Conservation (phyloP, 257 asterid genomes). For the Fraxinus excelsior region DNA sequence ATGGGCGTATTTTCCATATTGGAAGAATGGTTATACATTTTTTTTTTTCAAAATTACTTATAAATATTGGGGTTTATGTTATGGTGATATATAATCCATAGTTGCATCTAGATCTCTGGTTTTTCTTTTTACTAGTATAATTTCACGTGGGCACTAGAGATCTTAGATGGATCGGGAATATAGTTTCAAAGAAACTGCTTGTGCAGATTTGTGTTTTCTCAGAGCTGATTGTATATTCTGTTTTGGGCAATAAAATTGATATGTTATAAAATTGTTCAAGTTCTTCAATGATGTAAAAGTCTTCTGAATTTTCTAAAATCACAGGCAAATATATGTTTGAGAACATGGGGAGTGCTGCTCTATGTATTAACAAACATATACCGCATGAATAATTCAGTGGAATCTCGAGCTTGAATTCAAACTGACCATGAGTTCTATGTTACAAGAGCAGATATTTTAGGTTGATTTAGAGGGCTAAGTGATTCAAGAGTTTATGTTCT, state of each 20-base stretch:
- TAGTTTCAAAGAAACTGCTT: neutral
- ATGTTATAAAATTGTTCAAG: neutral
- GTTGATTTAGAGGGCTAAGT: neutral
- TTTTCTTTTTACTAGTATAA: neutral
- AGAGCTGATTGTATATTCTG: neutral
- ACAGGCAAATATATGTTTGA: neutral
- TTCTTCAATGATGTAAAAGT: neutral
- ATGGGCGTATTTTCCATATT: neutral
- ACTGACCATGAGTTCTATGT: neutral
- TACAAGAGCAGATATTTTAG: neutral
- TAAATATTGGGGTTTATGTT: neutral
- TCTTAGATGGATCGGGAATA: neutral
- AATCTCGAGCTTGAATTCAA: neutral
- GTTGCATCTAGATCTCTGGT: slow-evolving; percentile 1
- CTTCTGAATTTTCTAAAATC: neutral
- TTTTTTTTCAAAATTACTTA: neutral
- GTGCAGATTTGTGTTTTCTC: neutral
- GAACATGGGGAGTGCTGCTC: neutral
- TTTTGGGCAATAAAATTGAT: neutral
- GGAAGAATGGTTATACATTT: neutral
- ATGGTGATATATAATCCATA: neutral
- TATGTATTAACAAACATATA: neutral
- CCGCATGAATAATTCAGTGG: neutral
- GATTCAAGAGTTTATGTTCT: neutral
- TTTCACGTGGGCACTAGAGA: neutral